phyloP scores from a whole-genome alignment of 1,139 yeast genomes.

The Zhuliangozyma parablackwelliae region DNA sequence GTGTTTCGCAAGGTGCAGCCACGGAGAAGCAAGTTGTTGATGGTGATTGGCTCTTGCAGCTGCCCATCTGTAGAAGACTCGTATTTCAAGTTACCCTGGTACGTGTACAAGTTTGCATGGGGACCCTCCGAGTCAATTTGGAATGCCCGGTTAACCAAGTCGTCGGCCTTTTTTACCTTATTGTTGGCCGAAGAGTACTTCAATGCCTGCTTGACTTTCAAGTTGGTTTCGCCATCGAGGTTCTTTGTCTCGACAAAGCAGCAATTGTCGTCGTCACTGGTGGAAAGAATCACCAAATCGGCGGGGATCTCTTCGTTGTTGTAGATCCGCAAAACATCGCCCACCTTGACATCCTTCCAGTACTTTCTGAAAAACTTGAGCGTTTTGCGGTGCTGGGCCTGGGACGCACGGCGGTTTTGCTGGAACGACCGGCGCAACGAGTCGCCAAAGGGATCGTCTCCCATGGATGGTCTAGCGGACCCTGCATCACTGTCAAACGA shows the following conservation, averaged over 20 bases:
- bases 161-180: constrained; percentile 39
- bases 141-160: constrained; percentile 36
- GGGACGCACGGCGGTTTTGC: constrained; percentile 1
- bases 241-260: constrained; percentile 59
- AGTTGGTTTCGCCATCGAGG: constrained; percentile 58
- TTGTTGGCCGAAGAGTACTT: constrained; percentile 34
- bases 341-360: constrained; percentile 56
- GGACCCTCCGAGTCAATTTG: constrained; percentile 54
- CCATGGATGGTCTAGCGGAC: constrained; percentile 15
- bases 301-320: constrained; percentile 60
- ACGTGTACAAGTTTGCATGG: constrained; percentile 49
- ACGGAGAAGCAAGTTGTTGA: constrained; percentile 46
- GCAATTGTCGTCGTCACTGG: constrained; percentile 50
- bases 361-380: constrained; percentile 31
- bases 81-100: constrained; percentile 50
- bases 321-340: constrained; percentile 48
- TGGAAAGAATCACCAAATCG: constrained; percentile 46
- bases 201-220: constrained; percentile 50
- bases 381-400: constrained; percentile 11
- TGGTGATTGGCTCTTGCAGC: constrained; percentile 41
- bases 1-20: constrained; percentile 54
- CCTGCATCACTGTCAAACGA: constrained; percentile 31
- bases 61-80: constrained; percentile 16
- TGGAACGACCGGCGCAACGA: constrained; percentile 22
- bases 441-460: constrained; percentile 19